phyloP scores from a whole-genome alignment of 2,329 filamentous ascomycete genomes.

The Cordyceps farinosa region DNA sequence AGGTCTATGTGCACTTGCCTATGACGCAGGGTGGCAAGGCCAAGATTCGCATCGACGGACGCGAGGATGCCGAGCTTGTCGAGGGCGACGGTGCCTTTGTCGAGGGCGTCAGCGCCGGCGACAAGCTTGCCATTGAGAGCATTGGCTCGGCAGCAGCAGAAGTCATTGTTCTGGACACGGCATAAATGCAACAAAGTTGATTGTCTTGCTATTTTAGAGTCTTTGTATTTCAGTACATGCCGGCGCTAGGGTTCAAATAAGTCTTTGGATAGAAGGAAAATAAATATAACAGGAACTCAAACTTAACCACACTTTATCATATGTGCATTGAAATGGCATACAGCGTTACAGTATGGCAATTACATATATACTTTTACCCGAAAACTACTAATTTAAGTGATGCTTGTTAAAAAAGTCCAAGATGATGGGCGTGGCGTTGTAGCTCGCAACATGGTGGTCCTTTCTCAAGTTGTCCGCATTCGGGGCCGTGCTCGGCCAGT shows the following conservation, averaged over 20 bases:
- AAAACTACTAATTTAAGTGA: background rate
- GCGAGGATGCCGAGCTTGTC: conserved; percentile 59
- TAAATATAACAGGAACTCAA: too few relatives aligned
- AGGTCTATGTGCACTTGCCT: conserved; percentile 76
- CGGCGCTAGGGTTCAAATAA: background rate
- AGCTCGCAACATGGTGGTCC: conserved; percentile 28
- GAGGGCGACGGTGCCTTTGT: conserved; percentile 84
- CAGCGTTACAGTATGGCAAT: background rate
- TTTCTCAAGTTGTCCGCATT: conserved; percentile 33
- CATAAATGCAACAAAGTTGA: conserved; percentile 33
- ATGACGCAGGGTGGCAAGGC: conserved; percentile 75
- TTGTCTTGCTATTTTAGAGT: background rate
- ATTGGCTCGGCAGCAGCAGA: conserved; percentile 66
- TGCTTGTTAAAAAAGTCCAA: conserved; percentile 35
- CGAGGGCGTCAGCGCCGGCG: conserved; percentile 59
- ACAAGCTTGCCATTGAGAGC: conserved; percentile 62
- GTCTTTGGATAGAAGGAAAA: background rate
- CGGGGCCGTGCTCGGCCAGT: conserved; percentile 36
- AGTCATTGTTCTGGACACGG: conserved; percentile 64
- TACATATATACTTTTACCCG: background rate
- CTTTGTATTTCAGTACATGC: background rate
- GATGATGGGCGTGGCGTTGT: conserved; percentile 38
- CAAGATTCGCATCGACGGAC: conserved; percentile 64
- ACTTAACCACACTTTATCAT: too few relatives aligned
- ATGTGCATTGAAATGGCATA: too few relatives aligned